Base-by-base conservation (phyloP, 2,329 filamentous ascomycete species). In the Bipolaris sorokiniana region DNA sequence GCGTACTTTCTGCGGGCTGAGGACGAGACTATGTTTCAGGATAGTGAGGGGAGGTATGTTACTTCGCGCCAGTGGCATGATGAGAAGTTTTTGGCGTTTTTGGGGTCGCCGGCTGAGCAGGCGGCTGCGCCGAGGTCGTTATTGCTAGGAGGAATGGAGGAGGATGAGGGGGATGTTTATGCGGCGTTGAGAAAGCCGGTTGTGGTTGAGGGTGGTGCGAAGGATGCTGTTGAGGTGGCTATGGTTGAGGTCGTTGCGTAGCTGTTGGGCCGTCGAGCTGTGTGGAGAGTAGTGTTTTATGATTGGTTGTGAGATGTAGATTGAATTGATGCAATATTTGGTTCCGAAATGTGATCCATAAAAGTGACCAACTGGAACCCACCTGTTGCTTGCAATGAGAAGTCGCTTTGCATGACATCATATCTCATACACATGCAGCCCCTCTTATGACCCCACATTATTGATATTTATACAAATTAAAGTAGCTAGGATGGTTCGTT, bases 1-100 rank as follows among this genome's bases (percentile, higher is more conserved):
- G 83, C 84, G 13, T 86, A 86, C 72, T 86, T 86, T 76, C 76
- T 86, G 49, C 78, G 83, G 34, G 81, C 83, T 50, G 82, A 85
- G 77, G 78, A 85, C 70, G 82, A 83, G 65, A 81, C 81, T 67
- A 80, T 82, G 78, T 85, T 86, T 70, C 77, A 77, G 46, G 84
- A 86, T 73, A 80, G 78, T 62, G 81, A 83, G 76, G 83, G 83
- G 55, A 76, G 82, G 41, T 79, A 78, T 61, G 77, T 85, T 59
- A 84, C 83, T 9, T 82, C 83, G 80, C 62, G 68, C 1, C 63
- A 71, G 56, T 73, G 71, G 70, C 70, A 73, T 41, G 70, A 73
- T 47, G 70, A 73, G 59, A 72, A 73, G 59, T 73, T 73, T 53
- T 64, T 65, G 57, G 70, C 70, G 10, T 73, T 73, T 51, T 66